These are phyloP conservation scores for Penicillium lagena DNA, from an alignment of 495 filamentous ascomycete genomes.

Conservation along the genomic window DNA sequence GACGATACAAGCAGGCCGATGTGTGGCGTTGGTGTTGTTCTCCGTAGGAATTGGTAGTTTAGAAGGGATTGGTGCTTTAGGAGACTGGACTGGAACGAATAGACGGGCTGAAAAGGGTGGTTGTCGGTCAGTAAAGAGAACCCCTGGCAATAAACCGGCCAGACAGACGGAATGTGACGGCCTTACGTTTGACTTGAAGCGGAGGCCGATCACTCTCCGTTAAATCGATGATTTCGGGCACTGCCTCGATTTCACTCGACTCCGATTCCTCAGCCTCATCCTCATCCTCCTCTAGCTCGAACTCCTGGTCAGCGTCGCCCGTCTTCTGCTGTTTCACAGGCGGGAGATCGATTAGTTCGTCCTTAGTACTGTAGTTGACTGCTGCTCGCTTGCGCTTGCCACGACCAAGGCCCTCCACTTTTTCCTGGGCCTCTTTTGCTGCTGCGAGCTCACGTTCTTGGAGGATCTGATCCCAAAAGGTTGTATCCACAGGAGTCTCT, in stretches of 20 bases:
- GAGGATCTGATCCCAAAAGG: constrained; percentile 85
- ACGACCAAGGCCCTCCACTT: constrained; percentile 67
- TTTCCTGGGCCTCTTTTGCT: constrained; percentile 54
- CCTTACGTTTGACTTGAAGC: constrained; percentile 15
- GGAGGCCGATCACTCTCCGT: background rate
- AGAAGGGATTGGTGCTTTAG: background rate
- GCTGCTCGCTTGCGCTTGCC: constrained; percentile 60
- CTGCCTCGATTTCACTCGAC: constrained; percentile 12
- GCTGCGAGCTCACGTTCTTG: constrained; percentile 74
- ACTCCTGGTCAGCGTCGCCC: constrained; percentile 30
- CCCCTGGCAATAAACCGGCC: no score
- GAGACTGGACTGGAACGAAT: constrained; percentile 33
- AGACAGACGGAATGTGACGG: no score
- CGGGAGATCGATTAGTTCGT: constrained; percentile 8
- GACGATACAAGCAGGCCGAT: constrained; percentile 37
- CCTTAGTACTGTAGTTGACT: constrained; percentile 33
- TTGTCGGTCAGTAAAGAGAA: no score
- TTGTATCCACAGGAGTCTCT: constrained; percentile 37
- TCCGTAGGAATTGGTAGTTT: no score
- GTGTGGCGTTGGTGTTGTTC: no score
- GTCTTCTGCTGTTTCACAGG: constrained; percentile 21
- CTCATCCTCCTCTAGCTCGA: constrained; percentile 9
- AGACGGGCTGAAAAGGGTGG: constrained; percentile 1
- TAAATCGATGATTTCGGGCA: constrained; percentile 8
- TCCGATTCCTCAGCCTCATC: constrained; percentile 15